A percentile compares a stretch with the other conserved stretches of the same genome.
phyloP scores from a whole-genome alignment of 352 stramenopile species.

The Phytopythium oedochilum region DNA sequence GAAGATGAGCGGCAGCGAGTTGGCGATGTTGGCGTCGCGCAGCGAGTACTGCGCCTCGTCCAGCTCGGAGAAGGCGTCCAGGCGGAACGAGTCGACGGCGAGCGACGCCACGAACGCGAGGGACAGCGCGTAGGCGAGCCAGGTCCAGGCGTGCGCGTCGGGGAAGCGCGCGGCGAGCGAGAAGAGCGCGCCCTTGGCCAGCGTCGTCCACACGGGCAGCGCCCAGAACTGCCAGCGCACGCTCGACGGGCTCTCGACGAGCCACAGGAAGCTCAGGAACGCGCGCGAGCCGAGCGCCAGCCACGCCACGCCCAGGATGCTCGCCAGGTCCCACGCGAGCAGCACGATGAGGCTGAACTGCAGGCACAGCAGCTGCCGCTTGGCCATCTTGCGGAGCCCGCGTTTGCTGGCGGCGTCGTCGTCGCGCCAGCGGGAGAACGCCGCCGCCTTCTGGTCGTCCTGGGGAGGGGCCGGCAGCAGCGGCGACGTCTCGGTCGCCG shows the following conservation, averaged over 20 bases:
- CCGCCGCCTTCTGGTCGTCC: slow-evolving; percentile 24
- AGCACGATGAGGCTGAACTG: slow-evolving; percentile 65
- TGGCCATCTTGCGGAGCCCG: slow-evolving; percentile 13
- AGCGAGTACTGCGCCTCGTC: slow-evolving; percentile 51
- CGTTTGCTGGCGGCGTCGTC: slow-evolving; percentile 19
- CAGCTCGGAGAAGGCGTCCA: slow-evolving; percentile 59
- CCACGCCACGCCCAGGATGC: slow-evolving; percentile 42
- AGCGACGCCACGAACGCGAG: slow-evolving; percentile 56
- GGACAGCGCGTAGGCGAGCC: slow-evolving; percentile 44
- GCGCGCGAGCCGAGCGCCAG: slow-evolving; percentile 38
- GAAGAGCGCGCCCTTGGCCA: slow-evolving; percentile 60
- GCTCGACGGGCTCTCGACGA: slow-evolving; percentile 27
- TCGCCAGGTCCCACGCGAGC: slow-evolving; percentile 43
- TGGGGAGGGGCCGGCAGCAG: slow-evolving; percentile 21
- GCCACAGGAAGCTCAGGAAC: slow-evolving; percentile 38
- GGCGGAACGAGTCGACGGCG: slow-evolving; percentile 63
- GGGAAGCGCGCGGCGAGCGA: slow-evolving; percentile 44
- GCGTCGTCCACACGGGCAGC: slow-evolving; percentile 55
- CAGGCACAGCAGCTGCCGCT: slow-evolving; percentile 58
- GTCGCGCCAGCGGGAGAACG: slow-evolving; percentile 46
- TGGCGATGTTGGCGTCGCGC: slow-evolving; percentile 70
- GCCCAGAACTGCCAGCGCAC: slow-evolving; percentile 74
- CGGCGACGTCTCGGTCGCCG: slow-evolving; percentile 24
- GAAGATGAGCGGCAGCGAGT: slow-evolving; percentile 81
- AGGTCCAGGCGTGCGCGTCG: slow-evolving; percentile 27